Evolutionary conservation across 1,139 yeast genomes (phyloP).

Genomic region (Saccharomyces hybrid): DNA sequence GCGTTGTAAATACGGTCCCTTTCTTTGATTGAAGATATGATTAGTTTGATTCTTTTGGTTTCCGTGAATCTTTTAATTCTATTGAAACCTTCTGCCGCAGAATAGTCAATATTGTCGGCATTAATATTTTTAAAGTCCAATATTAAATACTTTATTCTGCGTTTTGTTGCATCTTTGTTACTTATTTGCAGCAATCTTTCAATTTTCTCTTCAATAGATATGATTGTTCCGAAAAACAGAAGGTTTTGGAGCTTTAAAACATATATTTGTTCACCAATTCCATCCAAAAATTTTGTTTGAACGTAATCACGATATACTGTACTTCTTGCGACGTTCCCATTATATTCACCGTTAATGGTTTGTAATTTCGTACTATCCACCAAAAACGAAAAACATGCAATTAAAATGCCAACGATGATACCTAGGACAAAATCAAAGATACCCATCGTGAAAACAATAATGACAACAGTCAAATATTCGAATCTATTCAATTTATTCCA

Average conservation of each 20-base stretch:
- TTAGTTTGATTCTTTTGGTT: conserved; percentile 61
- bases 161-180: conserved; percentile 36
- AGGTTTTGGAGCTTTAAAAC: conserved; percentile 83
- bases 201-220: conserved; percentile 75
- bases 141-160: conserved; percentile 58
- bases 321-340: conserved; percentile 85
- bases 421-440: conserved; percentile 92
- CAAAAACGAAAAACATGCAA: conserved; percentile 88
- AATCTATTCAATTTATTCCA: conserved; percentile 64
- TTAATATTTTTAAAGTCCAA: conserved; percentile 77
- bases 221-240: conserved; percentile 89
- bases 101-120: conserved; percentile 68
- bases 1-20: conserved; percentile 55
- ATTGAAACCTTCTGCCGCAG: conserved; percentile 94
- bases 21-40: conserved; percentile 72
- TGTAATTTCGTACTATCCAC: conserved; percentile 84
- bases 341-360: conserved; percentile 72
- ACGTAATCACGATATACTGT: conserved; percentile 89
- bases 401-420: conserved; percentile 77
- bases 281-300: conserved; percentile 75
- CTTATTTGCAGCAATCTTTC: conserved; percentile 52
- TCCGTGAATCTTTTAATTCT: conserved; percentile 73
- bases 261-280: conserved; percentile 87
- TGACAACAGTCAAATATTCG: conserved; percentile 76
- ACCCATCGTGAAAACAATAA: conserved; percentile 90